Evolutionary conservation across 129 eudicot species (phyloP), one percentile per base, ranked within the genome.

Genomic region (Helichrysum umbraculigerum): DNA sequence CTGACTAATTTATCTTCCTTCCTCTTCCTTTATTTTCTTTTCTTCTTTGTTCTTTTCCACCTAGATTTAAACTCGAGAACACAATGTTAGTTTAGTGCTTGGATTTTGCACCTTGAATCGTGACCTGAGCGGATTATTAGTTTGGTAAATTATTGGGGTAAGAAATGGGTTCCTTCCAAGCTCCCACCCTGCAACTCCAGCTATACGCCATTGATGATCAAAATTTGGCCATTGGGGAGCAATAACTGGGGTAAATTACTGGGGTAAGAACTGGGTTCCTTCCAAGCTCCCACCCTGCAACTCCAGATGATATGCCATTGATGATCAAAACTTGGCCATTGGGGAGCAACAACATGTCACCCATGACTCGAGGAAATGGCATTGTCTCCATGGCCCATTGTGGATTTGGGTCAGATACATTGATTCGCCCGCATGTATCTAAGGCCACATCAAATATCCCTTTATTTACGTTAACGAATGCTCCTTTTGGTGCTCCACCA

Each of bases 401-500:
- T 3, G 92, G 85, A 5, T 52, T 58, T 12, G 90, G 81, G 69
- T 87, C 96, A 33, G 84, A 85, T 32, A 89, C 81, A 42, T 73
- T 86, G 1, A 89, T 81, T 59, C 90, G 72, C 0, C 85, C 96
- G 10, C 96, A 89, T 3, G 88, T 84, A 59, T 83, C 74, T 57
- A 89, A 41, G 3, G 92, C 92, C 33, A 52, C 79, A 5, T 81
- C 47, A 71, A 89, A 87, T 7, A 75, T 74, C 21, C 90, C 76
- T 25, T 71, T 86, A 5, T 22, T 29, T 0, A 92, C 90, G n/a
- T 73, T 81, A 14, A 42, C 59, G 25, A 60, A 87, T 8, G 85
- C 70, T 35, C 88, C 96, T 50, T 76, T 83, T 4, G 92, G 96
- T 41, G 96, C 96, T 30, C 96, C 92, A 0, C 96, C 96, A 44